Percentiles rank a stretch among this genome's conserved stretches.
Conservation (phyloP, 176 grass and related monocot species). For the Phragmites australis region DNA sequence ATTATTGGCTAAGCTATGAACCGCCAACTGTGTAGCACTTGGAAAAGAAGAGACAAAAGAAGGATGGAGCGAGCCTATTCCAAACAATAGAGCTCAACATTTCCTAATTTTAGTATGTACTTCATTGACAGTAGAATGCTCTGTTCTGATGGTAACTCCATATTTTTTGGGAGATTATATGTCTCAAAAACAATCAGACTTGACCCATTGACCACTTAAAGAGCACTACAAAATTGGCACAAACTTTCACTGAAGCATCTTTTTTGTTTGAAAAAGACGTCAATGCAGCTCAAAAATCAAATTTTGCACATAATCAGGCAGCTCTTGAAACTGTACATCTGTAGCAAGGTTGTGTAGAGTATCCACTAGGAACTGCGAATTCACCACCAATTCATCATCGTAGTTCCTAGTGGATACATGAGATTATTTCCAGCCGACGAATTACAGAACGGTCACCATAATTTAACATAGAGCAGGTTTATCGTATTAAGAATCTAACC, state of each 20-base stretch:
- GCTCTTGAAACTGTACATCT: neutral
- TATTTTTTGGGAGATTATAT: neutral
- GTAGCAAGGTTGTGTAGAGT: neutral
- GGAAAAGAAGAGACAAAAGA: neutral
- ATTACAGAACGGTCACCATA: neutral
- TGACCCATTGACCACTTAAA: neutral
- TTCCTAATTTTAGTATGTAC: too few species aligned
- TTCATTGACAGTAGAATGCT: too few species aligned
- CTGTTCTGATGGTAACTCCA: neutral
- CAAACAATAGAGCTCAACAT: too few species aligned
- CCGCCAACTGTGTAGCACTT: neutral
- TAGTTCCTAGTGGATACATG: neutral
- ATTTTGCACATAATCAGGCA: neutral
- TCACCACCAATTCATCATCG: neutral
- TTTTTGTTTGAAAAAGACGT: neutral
- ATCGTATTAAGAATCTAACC: neutral
- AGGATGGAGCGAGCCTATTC: too few species aligned
- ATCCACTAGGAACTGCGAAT: neutral
- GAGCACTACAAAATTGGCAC: neutral
- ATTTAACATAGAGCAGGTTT: neutral
- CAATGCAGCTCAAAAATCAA: neutral
- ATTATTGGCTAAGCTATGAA: conserved; percentile 1
- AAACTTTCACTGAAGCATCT: neutral
- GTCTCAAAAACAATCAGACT: neutral
- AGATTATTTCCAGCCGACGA: neutral